Evolutionary conservation across 495 filamentous ascomycete species (phyloP).

Genomic region (Tuber melanosporum): DNA sequence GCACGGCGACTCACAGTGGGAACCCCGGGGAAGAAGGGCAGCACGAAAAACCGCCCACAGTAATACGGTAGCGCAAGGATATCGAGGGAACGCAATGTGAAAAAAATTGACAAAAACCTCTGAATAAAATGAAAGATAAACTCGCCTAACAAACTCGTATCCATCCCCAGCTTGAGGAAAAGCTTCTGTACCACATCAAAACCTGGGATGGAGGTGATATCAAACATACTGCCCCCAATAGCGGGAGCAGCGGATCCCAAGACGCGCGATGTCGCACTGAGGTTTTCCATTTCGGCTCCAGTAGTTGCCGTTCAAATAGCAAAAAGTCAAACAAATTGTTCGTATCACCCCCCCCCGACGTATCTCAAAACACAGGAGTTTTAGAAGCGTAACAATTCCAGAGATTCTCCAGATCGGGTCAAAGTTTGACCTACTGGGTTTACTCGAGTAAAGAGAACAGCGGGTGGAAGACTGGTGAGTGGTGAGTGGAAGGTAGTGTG

Average conservation of each 20-base stretch:
- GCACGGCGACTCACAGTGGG: not conserved
- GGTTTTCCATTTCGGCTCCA: constrained; percentile 30
- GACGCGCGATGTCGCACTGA: constrained; percentile 36
- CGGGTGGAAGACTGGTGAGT: not conserved
- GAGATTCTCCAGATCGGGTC: not conserved
- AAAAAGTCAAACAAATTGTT: not conserved
- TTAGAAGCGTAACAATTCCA: not conserved
- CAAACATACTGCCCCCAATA: constrained; percentile 32
- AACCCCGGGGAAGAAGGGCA: not conserved
- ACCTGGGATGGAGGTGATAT: constrained; percentile 38
- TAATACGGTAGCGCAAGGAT: not conserved
- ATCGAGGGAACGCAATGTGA: not conserved
- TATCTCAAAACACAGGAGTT: not conserved
- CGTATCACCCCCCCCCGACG: not conserved
- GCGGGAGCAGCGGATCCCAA: constrained; percentile 22
- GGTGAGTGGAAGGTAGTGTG: not conserved
- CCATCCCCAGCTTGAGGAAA: constrained; percentile 36
- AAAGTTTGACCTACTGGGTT: not conserved
- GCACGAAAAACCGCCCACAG: not conserved
- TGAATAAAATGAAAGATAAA: constrained; percentile 9
- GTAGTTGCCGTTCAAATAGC: not conserved
- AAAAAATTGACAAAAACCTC: not conserved
- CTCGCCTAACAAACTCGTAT: constrained; percentile 38
- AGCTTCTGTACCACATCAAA: constrained; percentile 40
- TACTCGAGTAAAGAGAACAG: not conserved